Evolutionary conservation across 805 yeast genomes (phyloP).

Genomic region (Myxozyma lipomycoides): DNA sequence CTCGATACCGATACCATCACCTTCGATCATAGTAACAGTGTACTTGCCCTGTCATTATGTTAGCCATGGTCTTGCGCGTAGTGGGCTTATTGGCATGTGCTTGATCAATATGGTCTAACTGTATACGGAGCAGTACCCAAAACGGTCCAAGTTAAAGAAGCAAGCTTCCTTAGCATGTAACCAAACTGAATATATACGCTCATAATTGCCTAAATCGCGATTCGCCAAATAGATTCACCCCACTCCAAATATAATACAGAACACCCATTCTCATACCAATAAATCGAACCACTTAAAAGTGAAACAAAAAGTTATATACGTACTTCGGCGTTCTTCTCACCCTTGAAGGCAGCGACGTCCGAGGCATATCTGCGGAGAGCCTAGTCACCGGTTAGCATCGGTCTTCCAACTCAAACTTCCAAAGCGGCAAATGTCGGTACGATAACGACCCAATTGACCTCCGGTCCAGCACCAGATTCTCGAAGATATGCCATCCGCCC

Average conservation of each 20-base stretch:
- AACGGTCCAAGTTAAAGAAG: neutral
- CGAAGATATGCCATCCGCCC: too few species aligned
- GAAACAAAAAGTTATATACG: too few species aligned
- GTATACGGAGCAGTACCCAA: neutral
- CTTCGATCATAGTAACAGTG: slow-evolving; percentile 93
- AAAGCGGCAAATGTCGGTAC: neutral
- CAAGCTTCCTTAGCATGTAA: too few species aligned
- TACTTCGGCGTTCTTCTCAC: slow-evolving; percentile 39
- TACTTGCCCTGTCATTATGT: slow-evolving; percentile 56
- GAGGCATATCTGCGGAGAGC: slow-evolving; percentile 15
- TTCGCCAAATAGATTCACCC: too few species aligned
- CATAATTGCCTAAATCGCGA: too few species aligned
- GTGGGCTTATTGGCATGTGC: neutral
- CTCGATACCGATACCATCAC: slow-evolving; percentile 94
- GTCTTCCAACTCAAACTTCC: neutral
- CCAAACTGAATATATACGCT: too few species aligned
- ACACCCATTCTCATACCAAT: too few species aligned
- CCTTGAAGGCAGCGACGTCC: slow-evolving; percentile 42
- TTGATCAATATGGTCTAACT: neutral
- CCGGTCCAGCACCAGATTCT: too few species aligned
- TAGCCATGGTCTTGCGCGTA: too few species aligned
- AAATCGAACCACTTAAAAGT: too few species aligned
- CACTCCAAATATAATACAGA: too few species aligned
- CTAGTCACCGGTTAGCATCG: neutral
- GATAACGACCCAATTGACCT: neutral